Conservation (phyloP, 257 asterid species). For the Oldenlandia corymbosa region DNA sequence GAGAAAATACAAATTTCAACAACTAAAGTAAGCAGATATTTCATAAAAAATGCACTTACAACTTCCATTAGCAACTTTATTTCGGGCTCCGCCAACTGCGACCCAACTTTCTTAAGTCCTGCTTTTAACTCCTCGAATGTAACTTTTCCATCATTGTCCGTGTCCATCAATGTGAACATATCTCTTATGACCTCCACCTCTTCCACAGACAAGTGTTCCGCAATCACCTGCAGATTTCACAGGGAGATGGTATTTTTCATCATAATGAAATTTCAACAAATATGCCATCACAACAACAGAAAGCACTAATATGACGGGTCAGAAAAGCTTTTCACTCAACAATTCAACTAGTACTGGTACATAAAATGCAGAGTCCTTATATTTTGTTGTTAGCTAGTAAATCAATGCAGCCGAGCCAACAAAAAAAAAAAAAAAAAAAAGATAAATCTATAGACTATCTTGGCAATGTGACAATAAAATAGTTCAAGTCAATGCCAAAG, state of each 20-base stretch:
- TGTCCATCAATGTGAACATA: constrained; percentile 93
- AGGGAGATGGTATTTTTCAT: constrained; percentile 1
- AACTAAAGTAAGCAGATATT: neutral
- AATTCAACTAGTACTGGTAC: neutral
- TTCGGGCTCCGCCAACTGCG: constrained; percentile 97
- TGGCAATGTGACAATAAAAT: too few relatives aligned
- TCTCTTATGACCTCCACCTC: constrained; percentile 94
- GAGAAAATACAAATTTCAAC: too few relatives aligned
- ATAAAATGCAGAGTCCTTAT: neutral
- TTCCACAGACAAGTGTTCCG: constrained; percentile 81
- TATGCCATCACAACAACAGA: neutral
- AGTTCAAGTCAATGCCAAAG: too few relatives aligned
- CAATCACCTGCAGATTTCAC: constrained; percentile 59
- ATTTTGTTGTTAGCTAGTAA: neutral
- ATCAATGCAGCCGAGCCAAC: neutral
- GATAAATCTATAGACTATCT: too few relatives aligned
- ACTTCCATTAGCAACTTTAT: constrained; percentile 96
- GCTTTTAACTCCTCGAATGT: constrained; percentile 79
- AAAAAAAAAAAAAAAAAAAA: too few relatives aligned
- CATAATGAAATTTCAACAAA: neutral
- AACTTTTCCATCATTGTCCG: constrained; percentile 85
- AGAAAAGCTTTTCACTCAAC: neutral
- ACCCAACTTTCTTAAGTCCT: constrained; percentile 88
- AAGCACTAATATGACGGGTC: neutral
- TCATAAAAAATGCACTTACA: constrained; percentile 40